Evolutionary conservation across 2,329 filamentous ascomycete genomes (phyloP), one percentile per base, ranked within the genome.

Genomic region (Ceratocystis lukuohia): DNA sequence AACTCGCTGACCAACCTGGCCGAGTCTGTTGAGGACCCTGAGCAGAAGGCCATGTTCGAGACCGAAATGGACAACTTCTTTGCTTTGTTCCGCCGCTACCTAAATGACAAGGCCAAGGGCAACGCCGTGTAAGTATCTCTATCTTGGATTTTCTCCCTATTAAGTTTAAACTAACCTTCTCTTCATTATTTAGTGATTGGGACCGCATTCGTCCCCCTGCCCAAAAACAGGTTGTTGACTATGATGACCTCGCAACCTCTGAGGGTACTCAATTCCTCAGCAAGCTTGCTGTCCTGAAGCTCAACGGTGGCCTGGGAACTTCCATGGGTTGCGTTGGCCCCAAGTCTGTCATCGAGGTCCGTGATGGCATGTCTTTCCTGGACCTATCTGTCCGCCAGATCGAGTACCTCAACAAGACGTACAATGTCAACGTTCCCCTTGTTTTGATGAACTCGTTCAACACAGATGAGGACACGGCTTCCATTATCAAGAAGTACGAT

Each of bases 31-130:
- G 84, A 86, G 73, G 91, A 97, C 75, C 82, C 88, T 66, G 80
- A 86, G 69, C 79, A 88, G 76, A 90, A 89, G 79, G 93, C 96
- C 88, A 91, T 95, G 71, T 97, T 97, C 77, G 93, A 97, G 81
- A 95, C 92, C 3, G 93, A 99, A 80, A 97, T 96, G 92, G 94
- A 99, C 85, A 99, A 99, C 86, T 99, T 99, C 84, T 99, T 99
- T 76, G 88, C 91, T 69, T 88, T 99, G 69, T 99, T 99, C 88
- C 89, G 94, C 75, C 87, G 94, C 79, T 99, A 96, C 79, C 82
- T 99, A 70, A 96, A 96, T 76, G 94, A 97, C 81, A 96, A 96
- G 83, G 93, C 94, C 75, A 97, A 97, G 86, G 92, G 93, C 77
- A 96, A 94, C 76, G 86, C 86, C 64, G 85, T 94, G 84, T 88